Evolutionary conservation across 352 stramenopile genomes (phyloP), one percentile per base, ranked within the genome.

Genomic region (Saprolegnia parasitica): DNA sequence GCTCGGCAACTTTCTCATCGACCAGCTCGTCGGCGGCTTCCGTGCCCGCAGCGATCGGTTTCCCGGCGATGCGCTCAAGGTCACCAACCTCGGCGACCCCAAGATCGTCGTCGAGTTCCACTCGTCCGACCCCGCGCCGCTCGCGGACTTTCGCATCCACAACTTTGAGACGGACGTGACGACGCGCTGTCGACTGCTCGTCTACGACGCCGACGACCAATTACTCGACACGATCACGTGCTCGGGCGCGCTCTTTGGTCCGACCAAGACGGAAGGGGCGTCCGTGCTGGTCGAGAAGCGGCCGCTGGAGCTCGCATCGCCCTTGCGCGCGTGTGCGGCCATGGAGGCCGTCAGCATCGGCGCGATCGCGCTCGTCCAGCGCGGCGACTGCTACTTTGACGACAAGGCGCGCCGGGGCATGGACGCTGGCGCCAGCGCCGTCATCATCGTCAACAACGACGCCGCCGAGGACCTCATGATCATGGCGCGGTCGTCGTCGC

Each of bases 361-460:
- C 61, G 35, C 24, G 24, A 73, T 94, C 45, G 85, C 85, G 54
- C 72, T 95, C 24, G 77, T 95, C 56, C 76, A 89, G 72, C 87
- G 87, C 57, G 87, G 87, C 47, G 80, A 88, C 23, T 86, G 79
- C 67, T 84, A 81, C 64, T 86, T 86, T 56, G 79, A 83, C 37
- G 72, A 75, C 52, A 86, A 86, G 73, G 77, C 81, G 5, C 74
- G 63, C 50, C 72, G 74, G 80, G 84, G 73, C 77, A 65, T 72
- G 23, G 23, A 52, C 16, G 74, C 70, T 0, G 80, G 87, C 39
- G 87, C 87, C 23, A 73, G 76, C 20, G 87, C 81, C 0, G 85
- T 87, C 0, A 71, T 95, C 47, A 81, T 95, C 32, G 90, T 95
- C 80, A 85, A 93, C 73, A 73, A 21, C 26, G 57, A 74, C 40